Evolutionary conservation across 768 basidiomycete genomes (phyloP).

Genomic region (Boletus barrowsii): DNA sequence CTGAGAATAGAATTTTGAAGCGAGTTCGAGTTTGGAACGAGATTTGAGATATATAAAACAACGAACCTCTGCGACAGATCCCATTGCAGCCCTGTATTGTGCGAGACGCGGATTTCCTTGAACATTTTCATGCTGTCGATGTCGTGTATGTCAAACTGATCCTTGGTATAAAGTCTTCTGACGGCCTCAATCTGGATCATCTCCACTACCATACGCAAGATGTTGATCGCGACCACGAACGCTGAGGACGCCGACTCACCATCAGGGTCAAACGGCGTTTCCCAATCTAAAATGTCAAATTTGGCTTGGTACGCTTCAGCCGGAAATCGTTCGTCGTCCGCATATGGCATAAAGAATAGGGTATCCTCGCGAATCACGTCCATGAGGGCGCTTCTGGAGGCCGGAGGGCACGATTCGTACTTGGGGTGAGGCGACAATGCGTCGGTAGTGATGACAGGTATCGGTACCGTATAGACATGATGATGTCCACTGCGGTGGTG

Average conservation of each 20-base stretch:
- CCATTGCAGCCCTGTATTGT: conserved; percentile 41
- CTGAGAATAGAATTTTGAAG: conserved; percentile 19
- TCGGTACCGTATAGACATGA: neutral
- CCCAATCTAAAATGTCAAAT: conserved; percentile 35
- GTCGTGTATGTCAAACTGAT: conserved; percentile 31
- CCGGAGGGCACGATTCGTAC: conserved; percentile 50
- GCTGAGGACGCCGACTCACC: conserved; percentile 32
- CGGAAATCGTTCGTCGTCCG: conserved; percentile 44
- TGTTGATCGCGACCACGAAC: neutral
- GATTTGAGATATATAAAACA: neutral
- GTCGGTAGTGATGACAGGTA: conserved; percentile 20
- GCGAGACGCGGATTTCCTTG: conserved; percentile 17
- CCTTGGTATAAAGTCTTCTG: conserved; percentile 33
- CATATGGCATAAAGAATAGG: conserved; percentile 42
- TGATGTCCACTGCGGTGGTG: neutral
- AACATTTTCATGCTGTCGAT: conserved; percentile 37
- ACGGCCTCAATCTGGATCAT: conserved; percentile 46
- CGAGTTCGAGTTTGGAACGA: neutral
- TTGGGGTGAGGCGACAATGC: conserved; percentile 22
- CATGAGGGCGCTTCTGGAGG: conserved; percentile 30
- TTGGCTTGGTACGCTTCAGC: conserved; percentile 23
- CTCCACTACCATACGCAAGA: conserved; percentile 36
- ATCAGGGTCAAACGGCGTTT: conserved; percentile 45
- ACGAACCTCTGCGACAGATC: conserved; percentile 41
- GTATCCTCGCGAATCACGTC: neutral